Percentiles rank a stretch among this genome's conserved stretches.
Conservation (phyloP, 371 early-diverging fungal genomes). For the Cokeromyces recurvatus region DNA sequence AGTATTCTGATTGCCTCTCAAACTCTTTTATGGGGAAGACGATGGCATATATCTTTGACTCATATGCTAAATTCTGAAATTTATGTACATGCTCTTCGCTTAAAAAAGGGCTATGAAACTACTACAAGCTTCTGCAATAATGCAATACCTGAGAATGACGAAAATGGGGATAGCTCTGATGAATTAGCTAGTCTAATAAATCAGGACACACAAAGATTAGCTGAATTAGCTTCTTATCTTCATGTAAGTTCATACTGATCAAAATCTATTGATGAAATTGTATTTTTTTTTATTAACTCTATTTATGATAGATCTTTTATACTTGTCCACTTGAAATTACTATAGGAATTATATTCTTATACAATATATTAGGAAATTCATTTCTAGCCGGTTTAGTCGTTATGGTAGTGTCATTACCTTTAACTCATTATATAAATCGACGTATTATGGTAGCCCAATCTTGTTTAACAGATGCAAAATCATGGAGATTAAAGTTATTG, state of each 20-base stretch:
- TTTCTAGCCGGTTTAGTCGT: constrained; percentile 65
- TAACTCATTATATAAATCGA: constrained; percentile 53
- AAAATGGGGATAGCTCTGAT: constrained; percentile 36
- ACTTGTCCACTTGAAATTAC: constrained; percentile 59
- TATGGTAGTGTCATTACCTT: constrained; percentile 57
- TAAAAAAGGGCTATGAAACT: constrained; percentile 8
- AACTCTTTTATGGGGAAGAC: constrained; percentile 54
- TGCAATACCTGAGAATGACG: constrained; percentile 1
- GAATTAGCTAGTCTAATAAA: constrained; percentile 73
- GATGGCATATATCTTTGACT: constrained; percentile 53
- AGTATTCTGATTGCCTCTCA: constrained; percentile 56
- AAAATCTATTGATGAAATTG: no score
- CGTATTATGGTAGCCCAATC: constrained; percentile 45
- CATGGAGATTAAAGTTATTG: constrained; percentile 55
- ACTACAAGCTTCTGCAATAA: neutral
- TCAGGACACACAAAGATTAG: constrained; percentile 73
- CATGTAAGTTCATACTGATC: no score
- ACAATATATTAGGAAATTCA: constrained; percentile 61
- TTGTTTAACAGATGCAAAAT: constrained; percentile 52
- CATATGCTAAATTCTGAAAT: constrained; percentile 56
- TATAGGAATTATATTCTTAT: constrained; percentile 58
- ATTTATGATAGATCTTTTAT: constrained; percentile 51
- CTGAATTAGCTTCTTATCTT: constrained; percentile 51
- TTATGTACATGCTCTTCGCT: constrained; percentile 47
- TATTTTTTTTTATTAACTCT: no score